Conservation (phyloP, 257 asterid species). For the Solanum piurae region DNA sequence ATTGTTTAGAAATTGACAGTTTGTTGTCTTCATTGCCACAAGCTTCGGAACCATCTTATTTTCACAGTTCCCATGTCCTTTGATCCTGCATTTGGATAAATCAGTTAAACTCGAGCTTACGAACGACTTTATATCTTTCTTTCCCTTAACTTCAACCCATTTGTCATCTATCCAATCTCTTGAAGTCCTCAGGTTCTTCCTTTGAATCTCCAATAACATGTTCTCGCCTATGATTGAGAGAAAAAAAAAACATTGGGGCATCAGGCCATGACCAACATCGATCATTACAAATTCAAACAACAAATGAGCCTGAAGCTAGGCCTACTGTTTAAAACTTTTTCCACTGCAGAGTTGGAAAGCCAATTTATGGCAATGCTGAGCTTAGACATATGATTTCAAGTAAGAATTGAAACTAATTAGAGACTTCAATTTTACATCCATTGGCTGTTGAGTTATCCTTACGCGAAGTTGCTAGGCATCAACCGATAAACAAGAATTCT, state of each 20-base stretch:
- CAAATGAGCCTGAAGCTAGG: not conserved
- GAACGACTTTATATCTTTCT: constrained; percentile 28
- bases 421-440: not conserved
- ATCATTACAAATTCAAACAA: not conserved
- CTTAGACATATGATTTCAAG: not conserved
- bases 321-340: not conserved
- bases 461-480: not conserved
- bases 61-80: not conserved
- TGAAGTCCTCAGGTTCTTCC: constrained; percentile 31
- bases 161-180: constrained; percentile 43
- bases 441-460: not conserved
- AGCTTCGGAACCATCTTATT: not conserved
- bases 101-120: constrained; percentile 2
- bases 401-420: not conserved
- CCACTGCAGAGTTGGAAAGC: not conserved
- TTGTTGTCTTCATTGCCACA: not conserved
- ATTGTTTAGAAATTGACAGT: not conserved
- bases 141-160: constrained; percentile 35
- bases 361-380: not conserved
- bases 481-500: not conserved
- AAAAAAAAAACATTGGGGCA: not conserved
- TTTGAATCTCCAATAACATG: constrained; percentile 18
- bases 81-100: not conserved
- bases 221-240: constrained; percentile 26
- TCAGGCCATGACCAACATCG: not conserved